Conservation (phyloP, 192 early-diverging fungal genomes). For the Spinellus fusiger region DNA sequence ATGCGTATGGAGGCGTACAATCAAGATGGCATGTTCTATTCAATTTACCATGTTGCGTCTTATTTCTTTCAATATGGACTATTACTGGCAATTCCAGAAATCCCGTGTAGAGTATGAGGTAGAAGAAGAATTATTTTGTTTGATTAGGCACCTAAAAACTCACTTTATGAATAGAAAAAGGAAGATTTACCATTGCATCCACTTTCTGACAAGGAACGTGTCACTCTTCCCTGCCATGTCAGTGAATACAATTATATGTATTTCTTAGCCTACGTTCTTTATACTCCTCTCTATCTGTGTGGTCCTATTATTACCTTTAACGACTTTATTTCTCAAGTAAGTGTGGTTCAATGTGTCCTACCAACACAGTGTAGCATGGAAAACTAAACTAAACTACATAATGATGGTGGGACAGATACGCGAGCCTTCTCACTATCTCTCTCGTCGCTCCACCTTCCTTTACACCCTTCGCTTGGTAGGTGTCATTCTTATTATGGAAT, state of each 20-base stretch:
- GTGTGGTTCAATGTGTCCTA: background rate
- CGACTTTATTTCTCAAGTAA: constrained; percentile 79
- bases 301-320: constrained; percentile 97
- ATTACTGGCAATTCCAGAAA: constrained; percentile 62
- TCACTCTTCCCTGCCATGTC: constrained; percentile 42
- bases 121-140: background rate
- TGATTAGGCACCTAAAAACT: background rate
- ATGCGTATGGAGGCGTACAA: constrained; percentile 63
- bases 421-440: constrained; percentile 32
- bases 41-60: constrained; percentile 83
- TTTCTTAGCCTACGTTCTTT: constrained; percentile 79
- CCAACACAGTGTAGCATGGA: too few relatives aligned
- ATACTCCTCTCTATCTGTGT: constrained; percentile 87
- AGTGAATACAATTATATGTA: constrained; percentile 73
- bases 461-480: constrained; percentile 68
- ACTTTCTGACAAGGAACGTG: constrained; percentile 52
- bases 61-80: constrained; percentile 92
- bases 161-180: constrained; percentile 41
- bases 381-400: too few relatives aligned
- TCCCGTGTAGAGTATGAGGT: constrained; percentile 15
- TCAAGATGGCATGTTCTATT: constrained; percentile 85
- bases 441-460: constrained; percentile 19
- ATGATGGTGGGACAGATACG: too few relatives aligned
- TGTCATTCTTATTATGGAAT: constrained; percentile 73
- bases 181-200: constrained; percentile 22